Conservation (phyloP, 495 filamentous ascomycete genomes). For the Cercophora sp. region DNA sequence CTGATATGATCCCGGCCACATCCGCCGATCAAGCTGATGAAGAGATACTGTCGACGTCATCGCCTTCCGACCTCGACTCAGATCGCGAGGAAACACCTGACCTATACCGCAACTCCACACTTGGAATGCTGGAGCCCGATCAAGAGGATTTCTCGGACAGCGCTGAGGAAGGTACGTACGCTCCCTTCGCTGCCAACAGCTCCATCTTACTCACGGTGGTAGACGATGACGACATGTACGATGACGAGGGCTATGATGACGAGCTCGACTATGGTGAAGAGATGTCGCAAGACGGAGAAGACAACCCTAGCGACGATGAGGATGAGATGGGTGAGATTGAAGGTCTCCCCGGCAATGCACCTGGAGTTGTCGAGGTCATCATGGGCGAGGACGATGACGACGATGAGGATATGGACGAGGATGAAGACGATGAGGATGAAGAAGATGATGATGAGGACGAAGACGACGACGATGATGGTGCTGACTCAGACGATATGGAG, state of each 20-base stretch:
- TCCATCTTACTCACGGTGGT: conserved; percentile 26
- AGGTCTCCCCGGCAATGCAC: conserved; percentile 76
- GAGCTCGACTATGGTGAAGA: conserved; percentile 91
- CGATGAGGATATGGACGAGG: conserved; percentile 62
- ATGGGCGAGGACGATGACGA: conserved; percentile 73
- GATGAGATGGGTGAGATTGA: conserved; percentile 84
- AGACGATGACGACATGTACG: conserved; percentile 79
- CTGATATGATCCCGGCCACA: conserved; percentile 61
- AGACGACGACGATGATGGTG: conserved; percentile 44
- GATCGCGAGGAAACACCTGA: conserved; percentile 95
- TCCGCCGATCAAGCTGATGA: conserved; percentile 73
- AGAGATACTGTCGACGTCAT: conserved; percentile 85
- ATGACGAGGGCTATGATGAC: conserved; percentile 69
- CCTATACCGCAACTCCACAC: conserved; percentile 90
- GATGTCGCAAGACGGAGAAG: conserved; percentile 72
- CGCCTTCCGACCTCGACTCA: conserved; percentile 80
- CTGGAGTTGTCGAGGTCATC: conserved; percentile 75
- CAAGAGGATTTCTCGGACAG: conserved; percentile 74
- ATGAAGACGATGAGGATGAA: conserved; percentile 64
- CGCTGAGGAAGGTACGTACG: conserved; percentile 54
- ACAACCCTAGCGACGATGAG: conserved; percentile 89
- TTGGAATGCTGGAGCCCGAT: conserved; percentile 88
- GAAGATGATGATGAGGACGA: conserved; percentile 59
- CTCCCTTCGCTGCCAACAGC: background rate
- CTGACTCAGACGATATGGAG: conserved; percentile 48